These are phyloP conservation scores for Aureobasidium sp. DNA, from an alignment of 2,329 filamentous ascomycete genomes.

Conservation along the genomic window DNA sequence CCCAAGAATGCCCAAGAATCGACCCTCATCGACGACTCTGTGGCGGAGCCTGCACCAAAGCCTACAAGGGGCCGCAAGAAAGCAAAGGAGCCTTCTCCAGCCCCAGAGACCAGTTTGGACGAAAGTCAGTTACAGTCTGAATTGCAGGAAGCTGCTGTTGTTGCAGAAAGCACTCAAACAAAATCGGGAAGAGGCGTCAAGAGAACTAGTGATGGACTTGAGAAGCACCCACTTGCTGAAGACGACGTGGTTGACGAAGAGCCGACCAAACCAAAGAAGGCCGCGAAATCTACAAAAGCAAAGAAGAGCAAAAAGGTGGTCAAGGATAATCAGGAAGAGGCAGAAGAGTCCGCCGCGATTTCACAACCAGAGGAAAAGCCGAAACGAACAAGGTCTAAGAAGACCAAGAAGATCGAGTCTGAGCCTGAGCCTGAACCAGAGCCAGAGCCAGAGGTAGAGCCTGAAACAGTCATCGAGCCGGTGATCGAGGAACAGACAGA, in stretches of 20 bases:
- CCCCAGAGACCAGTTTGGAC: conserved; percentile 16
- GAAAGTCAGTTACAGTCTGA: conserved; percentile 22
- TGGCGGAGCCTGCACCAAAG: conserved; percentile 10
- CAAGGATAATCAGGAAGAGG: conserved; percentile 15
- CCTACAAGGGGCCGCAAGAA: conserved; percentile 11
- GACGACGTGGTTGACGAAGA: conserved; percentile 1
- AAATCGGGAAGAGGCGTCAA: conserved; percentile 28
- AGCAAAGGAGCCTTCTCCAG: conserved; percentile 4
- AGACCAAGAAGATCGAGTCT: conserved; percentile 11
- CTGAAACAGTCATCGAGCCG: conserved; percentile 23
- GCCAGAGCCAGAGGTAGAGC: conserved; percentile 16
- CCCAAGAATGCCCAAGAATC: conserved; percentile 16
- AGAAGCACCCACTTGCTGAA: conserved; percentile 4
- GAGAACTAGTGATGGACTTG: conserved; percentile 29
- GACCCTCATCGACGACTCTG: not conserved
- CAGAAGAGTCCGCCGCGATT: not conserved
- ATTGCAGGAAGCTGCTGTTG: conserved; percentile 22
- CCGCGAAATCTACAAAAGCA: conserved; percentile 13
- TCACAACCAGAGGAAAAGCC: conserved; percentile 9
- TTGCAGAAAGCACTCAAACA: conserved; percentile 17
- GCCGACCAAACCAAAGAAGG: conserved; percentile 14
- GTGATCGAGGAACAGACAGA: conserved; percentile 41
- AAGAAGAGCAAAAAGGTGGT: conserved; percentile 16
- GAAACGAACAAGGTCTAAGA: conserved; percentile 10
- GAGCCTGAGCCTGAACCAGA: conserved; percentile 13